A percentile compares a stretch with the other conserved stretches of the same genome.
These are phyloP conservation scores for Durio zibethinus DNA, from an alignment of 345 rosid species.

Conservation along the genomic window DNA sequence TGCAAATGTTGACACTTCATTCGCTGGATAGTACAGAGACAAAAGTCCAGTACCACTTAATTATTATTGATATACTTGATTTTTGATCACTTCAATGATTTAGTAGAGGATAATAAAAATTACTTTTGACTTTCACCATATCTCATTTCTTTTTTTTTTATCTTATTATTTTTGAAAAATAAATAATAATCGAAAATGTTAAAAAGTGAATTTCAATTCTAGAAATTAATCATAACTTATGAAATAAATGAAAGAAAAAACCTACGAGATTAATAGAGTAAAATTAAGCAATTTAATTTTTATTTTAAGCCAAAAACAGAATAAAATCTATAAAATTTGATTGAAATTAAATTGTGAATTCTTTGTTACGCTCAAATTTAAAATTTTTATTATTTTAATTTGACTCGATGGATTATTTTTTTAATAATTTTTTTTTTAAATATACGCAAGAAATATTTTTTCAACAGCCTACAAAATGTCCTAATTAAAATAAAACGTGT, in stretches of 20 bases:
- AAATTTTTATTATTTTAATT: no score
- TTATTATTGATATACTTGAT: not conserved
- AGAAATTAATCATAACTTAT: not conserved
- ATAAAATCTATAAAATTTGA: no score
- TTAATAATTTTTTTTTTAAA: no score
- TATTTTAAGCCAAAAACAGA: no score
- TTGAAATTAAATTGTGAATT: no score
- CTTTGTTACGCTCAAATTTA: no score
- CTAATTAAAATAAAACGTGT: not conserved
- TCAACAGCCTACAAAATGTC: not conserved
- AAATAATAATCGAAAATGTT: not conserved
- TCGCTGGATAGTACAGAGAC: not conserved
- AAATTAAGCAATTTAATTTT: no score
- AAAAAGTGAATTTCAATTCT: not conserved
- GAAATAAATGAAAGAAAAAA: not conserved
- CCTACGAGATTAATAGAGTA: no score
- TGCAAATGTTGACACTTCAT: not conserved
- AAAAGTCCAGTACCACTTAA: no score
- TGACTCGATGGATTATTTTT: no score
- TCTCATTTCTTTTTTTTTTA: not conserved
- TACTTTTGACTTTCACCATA: not conserved
- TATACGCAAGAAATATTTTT: no score
- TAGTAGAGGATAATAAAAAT: not conserved
- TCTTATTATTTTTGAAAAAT: not conserved
- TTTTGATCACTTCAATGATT: not conserved